phyloP scores from a whole-genome alignment of 345 rosid species.

The Eucalyptus pauciflora region DNA sequence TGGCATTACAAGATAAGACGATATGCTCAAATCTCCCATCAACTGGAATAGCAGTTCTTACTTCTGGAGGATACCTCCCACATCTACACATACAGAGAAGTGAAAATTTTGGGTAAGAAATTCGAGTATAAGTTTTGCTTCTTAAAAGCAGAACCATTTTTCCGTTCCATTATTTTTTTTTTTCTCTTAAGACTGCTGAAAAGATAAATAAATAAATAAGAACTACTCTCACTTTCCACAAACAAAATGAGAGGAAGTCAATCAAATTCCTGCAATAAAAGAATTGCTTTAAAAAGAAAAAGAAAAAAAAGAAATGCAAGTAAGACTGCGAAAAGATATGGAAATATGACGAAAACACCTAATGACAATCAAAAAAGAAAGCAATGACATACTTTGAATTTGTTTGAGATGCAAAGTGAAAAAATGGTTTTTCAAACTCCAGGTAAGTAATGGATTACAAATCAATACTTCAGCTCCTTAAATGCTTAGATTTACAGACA shows the following conservation, averaged over 20 bases:
- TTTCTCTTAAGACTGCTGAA: not conserved
- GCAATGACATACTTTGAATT: not conserved
- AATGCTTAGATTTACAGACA: not conserved
- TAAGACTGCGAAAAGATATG: not conserved
- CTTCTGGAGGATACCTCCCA: slow-evolving; percentile 96
- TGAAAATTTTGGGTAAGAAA: not conserved
- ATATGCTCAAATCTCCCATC: slow-evolving; percentile 96
- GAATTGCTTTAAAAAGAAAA: not conserved
- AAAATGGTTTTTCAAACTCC: not conserved
- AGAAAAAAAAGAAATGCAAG: not conserved
- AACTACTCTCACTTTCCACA: not conserved
- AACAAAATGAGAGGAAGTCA: not conserved
- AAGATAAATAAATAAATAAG: not conserved
- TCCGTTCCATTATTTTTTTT: not conserved
- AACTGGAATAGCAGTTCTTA: slow-evolving; percentile 94
- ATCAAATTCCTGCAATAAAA: not conserved
- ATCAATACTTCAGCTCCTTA: not conserved
- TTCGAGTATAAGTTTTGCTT: not conserved
- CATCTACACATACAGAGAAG: slow-evolving; percentile 27
- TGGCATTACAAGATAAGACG: slow-evolving; percentile 74
- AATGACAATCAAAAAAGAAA: not conserved
- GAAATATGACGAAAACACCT: not conserved
- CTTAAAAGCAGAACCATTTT: not conserved
- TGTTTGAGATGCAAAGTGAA: not conserved
- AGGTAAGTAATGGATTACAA: not conserved